Base-by-base conservation (phyloP, 306 rosid species). In the Vicia faba region DNA sequence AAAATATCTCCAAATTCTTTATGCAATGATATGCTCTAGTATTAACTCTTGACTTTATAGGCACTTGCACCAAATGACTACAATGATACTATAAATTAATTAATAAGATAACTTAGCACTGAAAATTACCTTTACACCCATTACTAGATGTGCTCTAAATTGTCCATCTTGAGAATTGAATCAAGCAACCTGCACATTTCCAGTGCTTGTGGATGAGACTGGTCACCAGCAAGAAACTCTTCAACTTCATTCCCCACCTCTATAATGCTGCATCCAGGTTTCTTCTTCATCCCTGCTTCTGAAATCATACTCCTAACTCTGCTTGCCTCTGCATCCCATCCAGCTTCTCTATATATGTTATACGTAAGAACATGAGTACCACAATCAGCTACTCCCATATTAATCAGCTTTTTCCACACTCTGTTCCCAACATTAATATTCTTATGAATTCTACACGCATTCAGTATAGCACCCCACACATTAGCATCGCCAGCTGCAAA, bases 221-320 rank as follows among this genome's bases (percentile, higher is more conserved):
- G 84, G 77, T 84, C 92, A 54, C 88, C 96, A 2, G 87, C 91
- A 53, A 85, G 81, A 76, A 92, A 87, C 78, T 89, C 98, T 72
- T 92, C 79, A 56, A 90, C 85, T 60, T 73, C 72, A 55, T 89
- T 81, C 60, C 85, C 82, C 16, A 89, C 84, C 82, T 89, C 93
- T 69, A 86, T 81, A 63, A 87, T 84, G 58, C 96, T 92, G 74
- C 93, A 92, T 31, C 96, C 98, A 0, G 96, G 96, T 66, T 72
- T 79, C 83, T 89, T 92, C 53, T 60, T 73, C 84, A 84, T 75
- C 81, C 93, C 87, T 1, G 61, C 76, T 41, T 84, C 84, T 2
- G 75, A 59, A 16, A 92, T 76, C 74, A 35, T 59, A 69, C 64
- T 76, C 69, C 96, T 75, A 48, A 83, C 88, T 76, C 72, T 77